Percentiles rank a stretch among this genome's conserved stretches.
Evolutionary conservation across 1,284 basidiomycete genomes (phyloP).

Genomic region (Anthracocystis panici-leucophaei): DNA sequence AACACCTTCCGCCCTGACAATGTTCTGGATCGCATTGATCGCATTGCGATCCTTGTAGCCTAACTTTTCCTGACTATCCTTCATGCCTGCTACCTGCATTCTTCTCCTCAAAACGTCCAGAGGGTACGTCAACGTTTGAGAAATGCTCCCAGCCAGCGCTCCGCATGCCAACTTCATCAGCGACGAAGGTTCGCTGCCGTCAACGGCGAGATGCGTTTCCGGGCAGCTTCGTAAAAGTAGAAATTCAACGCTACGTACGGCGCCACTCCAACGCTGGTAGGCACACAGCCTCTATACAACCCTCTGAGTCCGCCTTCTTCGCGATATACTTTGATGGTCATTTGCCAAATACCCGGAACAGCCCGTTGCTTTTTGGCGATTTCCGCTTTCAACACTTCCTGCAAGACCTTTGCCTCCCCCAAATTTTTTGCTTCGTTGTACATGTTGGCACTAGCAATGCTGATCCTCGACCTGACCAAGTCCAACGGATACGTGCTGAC

Average conservation of each 20-base stretch:
- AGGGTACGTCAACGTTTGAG: conserved; percentile 93
- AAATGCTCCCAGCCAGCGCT: conserved; percentile 76
- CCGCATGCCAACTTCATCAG: conserved; percentile 71
- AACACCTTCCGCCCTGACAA: conserved; percentile 80
- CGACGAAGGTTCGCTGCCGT: conserved; percentile 52
- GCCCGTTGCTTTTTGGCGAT: conserved; percentile 35
- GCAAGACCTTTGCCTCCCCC: conserved; percentile 7
- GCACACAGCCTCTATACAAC: conserved; percentile 86
- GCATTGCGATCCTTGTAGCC: conserved; percentile 78
- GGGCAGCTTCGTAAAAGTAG: conserved; percentile 66
- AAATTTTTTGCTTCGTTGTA: conserved; percentile 55
- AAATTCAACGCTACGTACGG: conserved; percentile 79
- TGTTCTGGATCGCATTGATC: conserved; percentile 79
- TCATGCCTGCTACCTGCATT: conserved; percentile 94
- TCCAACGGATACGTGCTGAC: conserved; percentile 93
- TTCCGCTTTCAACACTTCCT: conserved; percentile 24
- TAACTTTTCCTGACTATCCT: conserved; percentile 73
- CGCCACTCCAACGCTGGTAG: conserved; percentile 90
- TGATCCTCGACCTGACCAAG: conserved; percentile 89
- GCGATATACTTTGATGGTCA: conserved; percentile 87
- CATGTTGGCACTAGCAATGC: conserved; percentile 76
- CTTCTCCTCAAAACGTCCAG: conserved; percentile 93
- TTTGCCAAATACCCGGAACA: conserved; percentile 82
- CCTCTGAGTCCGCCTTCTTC: conserved; percentile 90
- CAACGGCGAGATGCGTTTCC: conserved; percentile 62